Percentiles rank a stretch among this genome's conserved stretches.
These are phyloP conservation scores for Henckelia pumila DNA, from an alignment of 257 asterid genomes.

Conservation along the genomic window DNA sequence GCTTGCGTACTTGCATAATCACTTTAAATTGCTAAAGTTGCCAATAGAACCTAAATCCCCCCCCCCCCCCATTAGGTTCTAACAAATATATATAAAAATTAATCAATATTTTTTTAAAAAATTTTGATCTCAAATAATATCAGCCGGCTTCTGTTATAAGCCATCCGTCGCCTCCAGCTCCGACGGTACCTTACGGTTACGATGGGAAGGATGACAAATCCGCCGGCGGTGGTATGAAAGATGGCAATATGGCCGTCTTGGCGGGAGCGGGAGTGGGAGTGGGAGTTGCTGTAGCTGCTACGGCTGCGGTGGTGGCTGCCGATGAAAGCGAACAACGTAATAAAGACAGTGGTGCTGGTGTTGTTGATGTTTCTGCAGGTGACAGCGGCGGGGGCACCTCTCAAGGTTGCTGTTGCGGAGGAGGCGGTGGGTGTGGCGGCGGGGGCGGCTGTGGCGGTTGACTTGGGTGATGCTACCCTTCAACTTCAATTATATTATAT, in stretches of 20 bases:
- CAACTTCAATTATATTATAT: no score
- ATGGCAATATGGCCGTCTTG: conserved; percentile 30
- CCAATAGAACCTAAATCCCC: no score
- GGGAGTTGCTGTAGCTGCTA: conserved; percentile 17
- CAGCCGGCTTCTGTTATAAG: no score
- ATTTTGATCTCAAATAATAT: no score
- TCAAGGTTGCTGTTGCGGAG: conserved; percentile 28
- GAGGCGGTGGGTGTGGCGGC: no score
- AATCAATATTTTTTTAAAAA: no score
- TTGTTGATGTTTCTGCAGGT: neutral
- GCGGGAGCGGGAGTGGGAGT: conserved; percentile 28
- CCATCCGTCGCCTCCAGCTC: neutral
- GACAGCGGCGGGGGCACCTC: neutral
- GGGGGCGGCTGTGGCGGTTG: no score
- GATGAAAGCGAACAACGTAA: neutral
- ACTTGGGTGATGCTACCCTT: no score
- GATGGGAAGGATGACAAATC: conserved; percentile 13
- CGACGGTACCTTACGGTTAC: conserved; percentile 6
- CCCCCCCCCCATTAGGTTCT: no score
- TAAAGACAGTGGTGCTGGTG: neutral
- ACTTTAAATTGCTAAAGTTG: no score
- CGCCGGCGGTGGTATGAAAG: conserved; percentile 4
- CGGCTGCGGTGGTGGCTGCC: conserved; percentile 24
- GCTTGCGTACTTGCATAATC: no score
- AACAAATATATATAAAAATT: no score